These are phyloP conservation scores for Chrysoporthe deuterocubensis DNA, from an alignment of 2,329 filamentous ascomycete genomes.

Conservation along the genomic window DNA sequence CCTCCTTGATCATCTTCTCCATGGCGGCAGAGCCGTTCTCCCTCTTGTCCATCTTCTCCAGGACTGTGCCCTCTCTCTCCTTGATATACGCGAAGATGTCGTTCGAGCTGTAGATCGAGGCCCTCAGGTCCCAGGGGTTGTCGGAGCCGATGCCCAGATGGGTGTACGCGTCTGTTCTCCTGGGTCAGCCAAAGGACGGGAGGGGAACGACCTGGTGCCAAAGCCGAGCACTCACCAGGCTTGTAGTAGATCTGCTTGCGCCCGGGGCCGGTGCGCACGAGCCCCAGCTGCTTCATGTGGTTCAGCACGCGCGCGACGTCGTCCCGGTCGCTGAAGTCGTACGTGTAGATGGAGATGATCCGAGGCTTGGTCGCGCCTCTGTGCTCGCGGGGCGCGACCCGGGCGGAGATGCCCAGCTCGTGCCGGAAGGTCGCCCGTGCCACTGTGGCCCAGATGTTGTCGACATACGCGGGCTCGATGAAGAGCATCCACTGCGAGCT, in stretches of 20 bases:
- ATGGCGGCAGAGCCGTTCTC: not conserved
- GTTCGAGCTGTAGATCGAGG: slow-evolving; percentile 58
- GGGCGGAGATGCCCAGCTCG: slow-evolving; percentile 73
- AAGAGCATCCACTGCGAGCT: slow-evolving; percentile 74
- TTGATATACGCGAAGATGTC: slow-evolving; percentile 41
- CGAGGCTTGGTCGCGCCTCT: slow-evolving; percentile 49
- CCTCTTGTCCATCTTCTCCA: slow-evolving; percentile 7
- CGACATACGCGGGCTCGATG: slow-evolving; percentile 55
- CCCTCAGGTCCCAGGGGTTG: slow-evolving; percentile 66
- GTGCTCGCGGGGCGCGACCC: slow-evolving; percentile 65
- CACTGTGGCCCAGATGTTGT: slow-evolving; percentile 68
- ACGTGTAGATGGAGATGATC: slow-evolving; percentile 79
- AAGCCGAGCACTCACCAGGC: slow-evolving; percentile 54
- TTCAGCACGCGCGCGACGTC: slow-evolving; percentile 72
- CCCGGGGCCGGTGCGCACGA: slow-evolving; percentile 50
- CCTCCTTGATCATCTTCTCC: slow-evolving; percentile 12
- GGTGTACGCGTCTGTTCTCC: slow-evolving; percentile 64
- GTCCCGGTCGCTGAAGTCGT: slow-evolving; percentile 69
- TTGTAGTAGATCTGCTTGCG: slow-evolving; percentile 75
- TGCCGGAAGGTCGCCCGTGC: slow-evolving; percentile 69
- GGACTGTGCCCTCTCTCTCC: slow-evolving; percentile 10
- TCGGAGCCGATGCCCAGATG: slow-evolving; percentile 64
- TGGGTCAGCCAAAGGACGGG: slow-evolving; percentile 6
- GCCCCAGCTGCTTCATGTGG: slow-evolving; percentile 63
- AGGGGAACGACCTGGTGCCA: not conserved